Base-by-base conservation (phyloP, 1,284 basidiomycete genomes). In the Pisolithus thermaeus region DNA sequence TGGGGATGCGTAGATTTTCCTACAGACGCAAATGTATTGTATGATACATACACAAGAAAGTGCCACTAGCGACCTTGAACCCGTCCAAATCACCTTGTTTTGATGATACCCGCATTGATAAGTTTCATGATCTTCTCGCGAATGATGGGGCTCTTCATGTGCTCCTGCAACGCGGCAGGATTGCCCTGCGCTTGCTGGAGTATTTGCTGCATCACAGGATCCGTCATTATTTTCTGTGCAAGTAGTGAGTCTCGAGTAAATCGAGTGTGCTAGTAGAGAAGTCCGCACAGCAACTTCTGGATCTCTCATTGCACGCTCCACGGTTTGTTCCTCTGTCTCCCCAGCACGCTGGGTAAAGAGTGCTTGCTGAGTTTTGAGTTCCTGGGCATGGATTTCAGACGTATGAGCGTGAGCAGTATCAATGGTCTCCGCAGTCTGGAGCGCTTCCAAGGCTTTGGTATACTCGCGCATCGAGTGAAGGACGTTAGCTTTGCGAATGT, bases 261-360 rank as follows among this genome's bases (percentile, higher is more conserved):
- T 9, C 6, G 9, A 25, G 7, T n/a, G 32, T 22, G 16, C 39
- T 14, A 3, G 51, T 36, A 46, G 45, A 23, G 18, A 40, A 47
- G 18, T n/a, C 75, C 87, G 69, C 75, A 88, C 85, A 53, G 89
- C 90, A 49, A 97, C 81, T 72, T 99, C 96, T 7, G 97, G 97
- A 74, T 99, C 96, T 50, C 92, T 80, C 95, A 97, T 97, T 9
- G 96, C 97, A 32, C 96, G 79, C 63, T 90, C 80, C 55, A 97
- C 76, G 18, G 94, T 92, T 76, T 99, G 81, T 69, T 99, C 92
- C 63, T 97, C 93, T 14, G 84, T 85, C 74, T 99, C 97, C 46
- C 77, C 83, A 20, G 84, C 79, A n/a, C 94, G 83, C 68, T 97
- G 84, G 44, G 76, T 75, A 67, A 85, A 90, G 50, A 96, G 70